Percentiles rank a stretch among this genome's conserved stretches.
Conservation (phyloP, 1,139 yeast genomes). For the Meyerozyma smithsonii region DNA sequence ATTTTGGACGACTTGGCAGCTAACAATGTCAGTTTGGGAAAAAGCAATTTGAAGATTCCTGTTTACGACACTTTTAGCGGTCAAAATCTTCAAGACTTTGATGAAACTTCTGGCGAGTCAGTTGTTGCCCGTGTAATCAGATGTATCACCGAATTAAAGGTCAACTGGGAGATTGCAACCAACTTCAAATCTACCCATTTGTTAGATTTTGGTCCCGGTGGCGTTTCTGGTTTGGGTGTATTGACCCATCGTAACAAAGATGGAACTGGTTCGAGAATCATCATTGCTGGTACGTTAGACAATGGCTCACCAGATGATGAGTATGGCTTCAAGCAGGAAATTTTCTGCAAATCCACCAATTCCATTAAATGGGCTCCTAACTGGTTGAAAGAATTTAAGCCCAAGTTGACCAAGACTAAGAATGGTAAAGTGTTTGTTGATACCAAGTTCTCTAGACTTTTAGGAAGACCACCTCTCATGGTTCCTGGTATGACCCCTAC, state of each 20-base stretch:
- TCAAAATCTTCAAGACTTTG: conserved; percentile 56
- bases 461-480: conserved; percentile 95
- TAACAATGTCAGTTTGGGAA: conserved; percentile 53
- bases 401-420: conserved; percentile 71
- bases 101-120: conserved; percentile 34
- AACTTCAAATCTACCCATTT: conserved; percentile 78
- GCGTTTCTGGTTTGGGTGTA: conserved; percentile 93
- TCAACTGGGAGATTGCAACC: conserved; percentile 92
- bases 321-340: conserved; percentile 92
- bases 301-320: conserved; percentile 60
- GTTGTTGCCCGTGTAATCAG: conserved; percentile 62
- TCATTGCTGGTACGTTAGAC: conserved; percentile 89
- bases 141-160: conserved; percentile 85
- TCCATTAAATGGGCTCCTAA: conserved; percentile 79
- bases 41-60: conserved; percentile 64
- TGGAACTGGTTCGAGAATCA: conserved; percentile 95
- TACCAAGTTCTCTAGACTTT: conserved; percentile 86
- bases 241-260: conserved; percentile 96
- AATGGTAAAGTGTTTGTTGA: conserved; percentile 78
- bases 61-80: conserved; percentile 91
- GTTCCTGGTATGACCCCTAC: conserved; percentile 99
- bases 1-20: conserved; percentile 61
- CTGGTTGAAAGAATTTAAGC: conserved; percentile 88
- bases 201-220: conserved; percentile 98
- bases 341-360: conserved; percentile 49